Percentiles rank a stretch among this genome's conserved stretches.
Evolutionary conservation across 2,329 filamentous ascomycete genomes (phyloP).

Genomic region (Neopestalotiopsis sp.): DNA sequence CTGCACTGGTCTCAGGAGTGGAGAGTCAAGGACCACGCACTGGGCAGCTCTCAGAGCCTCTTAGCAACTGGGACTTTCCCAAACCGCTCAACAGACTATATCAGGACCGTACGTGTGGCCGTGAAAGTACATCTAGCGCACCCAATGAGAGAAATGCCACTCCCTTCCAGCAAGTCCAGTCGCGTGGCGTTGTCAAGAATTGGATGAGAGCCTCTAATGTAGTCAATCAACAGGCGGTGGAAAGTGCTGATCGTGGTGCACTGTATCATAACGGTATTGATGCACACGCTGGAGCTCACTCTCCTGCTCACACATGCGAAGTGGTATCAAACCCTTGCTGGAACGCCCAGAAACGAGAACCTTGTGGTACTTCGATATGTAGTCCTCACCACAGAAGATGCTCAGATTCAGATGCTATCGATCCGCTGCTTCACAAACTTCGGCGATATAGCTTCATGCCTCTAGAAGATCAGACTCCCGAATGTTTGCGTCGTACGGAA

Average conservation of each 20-base stretch:
- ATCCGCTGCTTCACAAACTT: constrained; percentile 27
- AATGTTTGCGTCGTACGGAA: constrained; percentile 23
- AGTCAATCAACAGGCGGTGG: not conserved
- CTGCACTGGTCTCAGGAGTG: not conserved
- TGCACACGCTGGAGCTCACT: constrained; percentile 29
- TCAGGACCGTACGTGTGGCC: not conserved
- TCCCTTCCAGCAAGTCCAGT: not conserved
- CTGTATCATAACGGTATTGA: constrained; percentile 34
- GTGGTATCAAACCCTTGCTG: not conserved
- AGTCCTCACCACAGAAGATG: not conserved
- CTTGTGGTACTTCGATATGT: not conserved
- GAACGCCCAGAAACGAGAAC: not conserved
- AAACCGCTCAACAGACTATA: not conserved
- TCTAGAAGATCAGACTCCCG: constrained; percentile 29
- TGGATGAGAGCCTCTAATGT: not conserved
- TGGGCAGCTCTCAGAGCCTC: not conserved
- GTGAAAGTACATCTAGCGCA: not conserved
- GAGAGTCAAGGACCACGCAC: not conserved
- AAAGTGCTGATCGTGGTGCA: not conserved
- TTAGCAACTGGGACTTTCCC: not conserved
- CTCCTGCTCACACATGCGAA: constrained; percentile 17
- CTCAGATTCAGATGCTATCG: not conserved
- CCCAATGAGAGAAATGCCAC: not conserved
- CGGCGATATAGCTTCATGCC: constrained; percentile 36
- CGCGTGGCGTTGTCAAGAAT: not conserved